Base-by-base conservation (phyloP, 2,329 filamentous ascomycete species). In the Niveomyces coronatus region DNA sequence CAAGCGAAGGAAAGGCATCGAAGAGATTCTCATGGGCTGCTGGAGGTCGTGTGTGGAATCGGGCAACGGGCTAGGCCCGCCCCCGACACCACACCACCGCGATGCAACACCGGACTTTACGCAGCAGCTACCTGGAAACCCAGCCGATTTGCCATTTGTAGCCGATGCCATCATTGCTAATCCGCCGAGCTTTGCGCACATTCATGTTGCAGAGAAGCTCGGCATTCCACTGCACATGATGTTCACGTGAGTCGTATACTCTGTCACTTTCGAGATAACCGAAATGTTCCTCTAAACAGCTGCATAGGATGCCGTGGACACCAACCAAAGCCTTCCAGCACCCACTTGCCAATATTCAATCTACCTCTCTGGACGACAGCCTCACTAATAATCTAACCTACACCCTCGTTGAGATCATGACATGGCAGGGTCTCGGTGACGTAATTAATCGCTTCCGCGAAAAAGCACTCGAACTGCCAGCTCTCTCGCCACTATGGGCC, bases 351-450 rank as follows among this genome's bases (percentile, higher is more conserved):
- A 89, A 91, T 46, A 79, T 94, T 40, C 74, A 84, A 45, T 77
- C 76, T 2, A 76, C 79, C 1, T 85, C 86, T 48, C 81, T 82
- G 1, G 85, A 91, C 49, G 68, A 76, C 5, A 74, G 74, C n/a
- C 70, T 85, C 42, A 82, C 84, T 1, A 94, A 91, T 49, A 89
- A 85, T 52, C 69, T 93, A 40, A 84, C 82, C 0, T 94, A 94
- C 50, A 78, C 81, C 1, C 65, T 94, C 15, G 82, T 94, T 3
- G 87, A 94, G 48, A 85, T 93, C 74, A 77, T 94, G 70, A 88
- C 87, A 9, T 94, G 86, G 86, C 86, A 94, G 59, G 87, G 86
- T 0, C 63, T 94, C 4, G 88, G 88, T 26, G 88, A 95, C 57
- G 68, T 95, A 5, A 89, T 95, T 53, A 95, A 96, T 53, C 73